Evolutionary conservation across 768 basidiomycete genomes (phyloP).

Genomic region (Lentinula lateritia): DNA sequence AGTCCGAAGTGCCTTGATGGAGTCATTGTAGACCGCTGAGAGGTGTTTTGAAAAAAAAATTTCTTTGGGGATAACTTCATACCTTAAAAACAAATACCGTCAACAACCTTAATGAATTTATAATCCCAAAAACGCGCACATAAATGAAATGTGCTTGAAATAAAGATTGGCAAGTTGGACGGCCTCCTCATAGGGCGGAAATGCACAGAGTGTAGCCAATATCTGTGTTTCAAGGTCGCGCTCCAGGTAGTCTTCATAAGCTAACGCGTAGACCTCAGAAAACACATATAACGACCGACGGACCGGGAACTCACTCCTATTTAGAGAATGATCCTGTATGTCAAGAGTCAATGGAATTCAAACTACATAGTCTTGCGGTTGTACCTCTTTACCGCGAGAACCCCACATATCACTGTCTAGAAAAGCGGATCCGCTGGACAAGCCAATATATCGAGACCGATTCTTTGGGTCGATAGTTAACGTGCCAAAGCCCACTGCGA

Average conservation of each 20-base stretch:
- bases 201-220: slow-evolving; percentile 9
- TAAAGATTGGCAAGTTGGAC: slow-evolving; percentile 12
- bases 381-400: not conserved
- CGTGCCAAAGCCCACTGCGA: slow-evolving; percentile 17
- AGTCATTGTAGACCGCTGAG: slow-evolving; percentile 11
- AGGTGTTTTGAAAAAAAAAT: slow-evolving; percentile 17
- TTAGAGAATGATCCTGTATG: not conserved
- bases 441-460: slow-evolving; percentile 18
- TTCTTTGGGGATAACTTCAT: slow-evolving; percentile 15
- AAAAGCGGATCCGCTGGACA: slow-evolving; percentile 18
- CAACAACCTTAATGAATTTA: too few species aligned
- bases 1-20: not conserved
- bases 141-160: slow-evolving; percentile 15
- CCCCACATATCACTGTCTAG: slow-evolving; percentile 17
- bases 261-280: not conserved
- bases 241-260: not conserved
- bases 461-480: slow-evolving; percentile 19
- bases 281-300: not conserved
- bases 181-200: slow-evolving; percentile 16
- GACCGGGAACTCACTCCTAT: not conserved
- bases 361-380: not conserved
- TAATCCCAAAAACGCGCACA: slow-evolving; percentile 8
- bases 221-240: slow-evolving; percentile 9
- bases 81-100: slow-evolving; percentile 5
- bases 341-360: not conserved